Evolutionary conservation across 805 yeast genomes (phyloP).

Genomic region (Starmera pachycereana): DNA sequence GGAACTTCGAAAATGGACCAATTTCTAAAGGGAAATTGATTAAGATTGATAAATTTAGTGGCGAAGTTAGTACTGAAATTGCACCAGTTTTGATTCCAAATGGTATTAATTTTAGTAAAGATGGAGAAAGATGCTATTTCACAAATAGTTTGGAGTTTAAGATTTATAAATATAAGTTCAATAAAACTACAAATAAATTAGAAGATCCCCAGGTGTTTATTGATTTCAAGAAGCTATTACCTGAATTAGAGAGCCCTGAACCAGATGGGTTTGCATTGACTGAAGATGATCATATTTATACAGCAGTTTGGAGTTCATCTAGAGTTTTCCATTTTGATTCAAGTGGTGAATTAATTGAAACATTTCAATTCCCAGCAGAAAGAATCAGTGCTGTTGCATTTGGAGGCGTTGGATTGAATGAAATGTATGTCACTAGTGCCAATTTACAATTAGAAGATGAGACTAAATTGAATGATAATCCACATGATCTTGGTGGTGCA

Average conservation of each 20-base stretch:
- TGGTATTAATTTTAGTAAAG: slow-evolving; percentile 51
- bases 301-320: slow-evolving; percentile 51
- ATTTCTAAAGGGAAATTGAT: slow-evolving; percentile 43
- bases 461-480: slow-evolving; percentile 13
- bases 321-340: slow-evolving; percentile 39
- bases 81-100: slow-evolving; percentile 43
- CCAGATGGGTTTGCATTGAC: slow-evolving; percentile 74
- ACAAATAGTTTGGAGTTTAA: slow-evolving; percentile 36
- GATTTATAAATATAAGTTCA: slow-evolving; percentile 29
- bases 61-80: slow-evolving; percentile 21
- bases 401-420: slow-evolving; percentile 44
- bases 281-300: slow-evolving; percentile 35
- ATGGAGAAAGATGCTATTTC: slow-evolving; percentile 32
- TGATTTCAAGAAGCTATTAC: slow-evolving; percentile 16
- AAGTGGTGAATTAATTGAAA: slow-evolving; percentile 38
- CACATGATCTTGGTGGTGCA: slow-evolving; percentile 45
- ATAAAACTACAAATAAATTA: slow-evolving; percentile 24
- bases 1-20: slow-evolving; percentile 33
- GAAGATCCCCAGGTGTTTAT: slow-evolving; percentile 26
- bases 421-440: slow-evolving; percentile 56
- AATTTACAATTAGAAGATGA: slow-evolving; percentile 32
- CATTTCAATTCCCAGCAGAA: slow-evolving; percentile 41
- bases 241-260: slow-evolving; percentile 29
- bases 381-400: slow-evolving; percentile 55
- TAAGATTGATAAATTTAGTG: slow-evolving; percentile 26